Percentiles rank a stretch among this genome's conserved stretches.
Conservation (phyloP, 768 basidiomycete genomes). For the Sistotremastrum niveocremeum region DNA sequence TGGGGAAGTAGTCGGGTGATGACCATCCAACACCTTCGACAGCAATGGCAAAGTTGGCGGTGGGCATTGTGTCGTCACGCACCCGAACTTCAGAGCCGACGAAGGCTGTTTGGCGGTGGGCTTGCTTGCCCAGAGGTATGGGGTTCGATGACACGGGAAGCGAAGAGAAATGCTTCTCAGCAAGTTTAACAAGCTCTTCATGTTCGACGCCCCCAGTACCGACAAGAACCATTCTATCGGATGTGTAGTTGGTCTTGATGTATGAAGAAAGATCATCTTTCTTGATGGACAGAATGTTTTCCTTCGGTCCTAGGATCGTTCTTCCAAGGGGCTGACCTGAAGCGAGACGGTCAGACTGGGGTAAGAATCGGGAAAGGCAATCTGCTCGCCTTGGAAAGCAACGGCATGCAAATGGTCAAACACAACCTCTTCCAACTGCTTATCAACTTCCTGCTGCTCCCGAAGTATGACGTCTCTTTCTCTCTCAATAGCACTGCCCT, state of each 20-base stretch:
- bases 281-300: constrained; percentile 91
- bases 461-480: constrained; percentile 94
- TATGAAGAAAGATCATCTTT: constrained; percentile 79
- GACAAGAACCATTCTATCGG: constrained; percentile 98
- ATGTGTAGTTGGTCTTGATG: constrained; percentile 96
- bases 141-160: constrained; percentile 83
- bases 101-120: constrained; percentile 70
- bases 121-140: constrained; percentile 70
- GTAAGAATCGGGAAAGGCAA: background rate
- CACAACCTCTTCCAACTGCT: constrained; percentile 95
- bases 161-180: constrained; percentile 82
- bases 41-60: constrained; percentile 89
- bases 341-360: constrained; percentile 3
- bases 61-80: constrained; percentile 81
- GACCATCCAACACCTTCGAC: constrained; percentile 98
- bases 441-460: constrained; percentile 98
- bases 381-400: constrained; percentile 79
- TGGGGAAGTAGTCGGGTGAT: constrained; percentile 97
- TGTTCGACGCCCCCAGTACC: constrained; percentile 95
- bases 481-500: constrained; percentile 74
- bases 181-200: constrained; percentile 82
- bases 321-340: constrained; percentile 88
- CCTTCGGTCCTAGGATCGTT: constrained; percentile 93
- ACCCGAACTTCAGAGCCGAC: constrained; percentile 91
- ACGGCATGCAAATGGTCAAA: constrained; percentile 97